A percentile compares a stretch with the other conserved stretches of the same genome.
phyloP scores from a whole-genome alignment of 1,284 basidiomycete species.

The Coniferiporia sulphurascens region DNA sequence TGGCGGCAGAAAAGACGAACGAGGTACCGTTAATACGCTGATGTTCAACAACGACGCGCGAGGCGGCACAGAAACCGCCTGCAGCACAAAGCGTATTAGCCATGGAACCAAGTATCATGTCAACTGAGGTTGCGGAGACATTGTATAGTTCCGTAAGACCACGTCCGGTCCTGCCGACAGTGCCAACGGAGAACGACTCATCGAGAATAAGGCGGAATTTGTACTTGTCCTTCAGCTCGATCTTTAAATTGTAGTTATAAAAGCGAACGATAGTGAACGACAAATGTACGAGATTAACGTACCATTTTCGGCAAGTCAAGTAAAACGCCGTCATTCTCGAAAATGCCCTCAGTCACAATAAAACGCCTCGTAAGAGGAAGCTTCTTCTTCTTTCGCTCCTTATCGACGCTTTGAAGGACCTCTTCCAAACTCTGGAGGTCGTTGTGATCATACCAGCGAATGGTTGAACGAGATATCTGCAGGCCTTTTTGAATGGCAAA shows the following conservation, averaged over 20 bases:
- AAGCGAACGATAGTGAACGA: no score
- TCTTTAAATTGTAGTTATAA: conserved; percentile 37
- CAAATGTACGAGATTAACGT: conserved; percentile 28
- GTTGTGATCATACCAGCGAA: conserved; percentile 96
- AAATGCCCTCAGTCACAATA: conserved; percentile 96
- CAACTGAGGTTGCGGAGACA: conserved; percentile 75
- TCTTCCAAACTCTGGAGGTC: conserved; percentile 89
- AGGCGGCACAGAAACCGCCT: conserved; percentile 96
- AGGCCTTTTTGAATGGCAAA: conserved; percentile 98
- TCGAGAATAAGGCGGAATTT: conserved; percentile 96
- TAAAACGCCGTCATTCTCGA: conserved; percentile 92
- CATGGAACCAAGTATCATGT: conserved; percentile 83
- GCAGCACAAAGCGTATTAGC: conserved; percentile 80
- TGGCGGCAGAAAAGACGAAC: conserved; percentile 94
- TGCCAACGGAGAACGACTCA: conserved; percentile 91
- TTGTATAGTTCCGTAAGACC: conserved; percentile 94
- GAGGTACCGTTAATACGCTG: conserved; percentile 98
- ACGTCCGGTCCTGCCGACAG: conserved; percentile 88
- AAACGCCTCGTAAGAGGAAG: conserved; percentile 85
- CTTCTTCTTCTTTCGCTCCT: conserved; percentile 82
- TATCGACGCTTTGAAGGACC: conserved; percentile 78
- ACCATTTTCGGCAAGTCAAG: conserved; percentile 88
- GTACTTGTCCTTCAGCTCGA: conserved; percentile 92
- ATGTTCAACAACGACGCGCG: conserved; percentile 79
- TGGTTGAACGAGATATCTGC: conserved; percentile 88